Evolutionary conservation across 352 stramenopile genomes (phyloP), one percentile per base, ranked within the genome.

Genomic region (Phytopythium mirpurense): DNA sequence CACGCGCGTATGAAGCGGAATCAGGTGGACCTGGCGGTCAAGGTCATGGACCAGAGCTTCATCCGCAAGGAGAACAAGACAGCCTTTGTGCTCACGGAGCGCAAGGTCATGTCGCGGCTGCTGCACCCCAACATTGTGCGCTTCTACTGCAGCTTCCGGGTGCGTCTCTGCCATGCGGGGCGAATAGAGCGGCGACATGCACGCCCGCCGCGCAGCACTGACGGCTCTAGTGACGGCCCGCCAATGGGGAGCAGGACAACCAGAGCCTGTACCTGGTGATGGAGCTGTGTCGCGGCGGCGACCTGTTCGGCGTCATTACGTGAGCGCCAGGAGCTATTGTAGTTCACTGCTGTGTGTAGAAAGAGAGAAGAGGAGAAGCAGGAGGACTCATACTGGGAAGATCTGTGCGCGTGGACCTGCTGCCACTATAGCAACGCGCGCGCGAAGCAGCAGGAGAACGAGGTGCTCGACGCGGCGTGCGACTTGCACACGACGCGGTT

Each of bases 11-110:
- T 88, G 51, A 96, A 96, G 67, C 81, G 80, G 42, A 88, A 67
- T 51, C 68, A 63, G 45, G 62, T 80, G 59, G 83, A 96, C 56
- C 88, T 96, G 35, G 88, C 88, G 3, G 72, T 96, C 45, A 96
- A 96, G 58, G 86, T 96, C 48, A 96, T 96, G 86, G 86, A 96
- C 58, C 86, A 96, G 65, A 68, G 63, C 54, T 93, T 92, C 57
- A 95, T 96, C 46, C 83, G 83, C 68, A 92, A 91, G 63, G 88
- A 96, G 63, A 95, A 96, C 63, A 96, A 96, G 64, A 86, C 86
- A 40, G 82, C 74, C n/a, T 92, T 93, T 55, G 83, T 95, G 49
- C 78, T 96, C 52, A 95, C 85, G n/a, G 88, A 96, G 67, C 79
- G 83, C 58, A 90, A 90, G 51, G 83, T 96, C 57, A 87, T 96